Base-by-base conservation (phyloP, 495 filamentous ascomycete genomes). In the Aspergillus diversus region DNA sequence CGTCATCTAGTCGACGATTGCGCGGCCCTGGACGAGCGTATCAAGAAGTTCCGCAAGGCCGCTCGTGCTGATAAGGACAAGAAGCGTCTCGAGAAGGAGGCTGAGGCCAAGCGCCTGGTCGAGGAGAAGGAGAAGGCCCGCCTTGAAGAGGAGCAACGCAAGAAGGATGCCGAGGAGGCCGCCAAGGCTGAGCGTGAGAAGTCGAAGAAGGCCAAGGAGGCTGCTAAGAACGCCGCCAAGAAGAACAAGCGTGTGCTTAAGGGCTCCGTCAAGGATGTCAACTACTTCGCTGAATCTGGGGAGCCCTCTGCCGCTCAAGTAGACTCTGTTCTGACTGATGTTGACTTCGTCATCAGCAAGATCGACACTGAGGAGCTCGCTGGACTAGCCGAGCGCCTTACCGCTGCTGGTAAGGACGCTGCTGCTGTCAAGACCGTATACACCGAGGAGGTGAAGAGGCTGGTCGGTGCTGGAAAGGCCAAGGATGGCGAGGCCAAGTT, bases 201-300 rank as follows among this genome's bases (percentile, higher is more conserved):
- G 68, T 86, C 84, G 75, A 98, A 97, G 88, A 98, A 99, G 84
- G 90, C 91, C 49, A 97, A 97, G 80, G 95, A 99, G 76, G 95
- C 94, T 35, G 91, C 90, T 5, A 99, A 99, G 87, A 97, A 91
- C 73, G 94, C 96, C 5, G 87, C 93, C 66, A 99, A 99, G 91
- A 98, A 98, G 90, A 98, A 99, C 82, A 96, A 97, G 82, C 89
- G 95, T 81, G 91, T 97, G 37, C 84, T 98, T 61, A 91, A 94
- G 72, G 87, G 84, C 35, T 90, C 89, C 66, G 91, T 95, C 77
- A 98, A 98, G 84, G 95, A 98, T 60, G 92, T 88, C 68, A 97
- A 97, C 83, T 99, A 98, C 86, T 88, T 84, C 59, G 80, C 75
- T 32, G 82, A 81, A 9, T 80, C 82, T 15, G 86, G 85, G 33